Conservation (phyloP, 2,329 filamentous ascomycete genomes). For the Diaporthe longicolla region DNA sequence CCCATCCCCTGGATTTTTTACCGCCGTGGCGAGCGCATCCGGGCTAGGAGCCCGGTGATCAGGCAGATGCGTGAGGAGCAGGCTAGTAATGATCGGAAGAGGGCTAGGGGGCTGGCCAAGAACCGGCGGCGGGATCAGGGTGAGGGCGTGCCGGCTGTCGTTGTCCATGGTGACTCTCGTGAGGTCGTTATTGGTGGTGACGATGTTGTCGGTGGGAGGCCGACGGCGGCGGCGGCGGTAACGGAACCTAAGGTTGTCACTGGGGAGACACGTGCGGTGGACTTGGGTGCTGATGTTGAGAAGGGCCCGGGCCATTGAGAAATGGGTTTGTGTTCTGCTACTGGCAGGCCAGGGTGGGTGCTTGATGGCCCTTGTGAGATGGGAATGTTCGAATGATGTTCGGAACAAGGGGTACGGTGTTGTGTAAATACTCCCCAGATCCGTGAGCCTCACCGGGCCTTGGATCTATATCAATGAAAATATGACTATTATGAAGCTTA, state of each 20-base stretch:
- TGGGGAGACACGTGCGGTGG: not conserved
- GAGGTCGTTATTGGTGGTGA: not conserved
- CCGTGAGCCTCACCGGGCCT: not conserved
- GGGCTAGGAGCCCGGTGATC: constrained; percentile 62
- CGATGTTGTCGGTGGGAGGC: not conserved
- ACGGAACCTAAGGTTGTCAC: not conserved
- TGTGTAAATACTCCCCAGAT: not conserved
- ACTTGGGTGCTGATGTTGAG: constrained; percentile 37
- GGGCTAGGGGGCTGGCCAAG: constrained; percentile 42
- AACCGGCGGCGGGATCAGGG: constrained; percentile 13
- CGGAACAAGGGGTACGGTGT: not conserved
- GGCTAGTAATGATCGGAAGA: constrained; percentile 53
- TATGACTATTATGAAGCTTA: not conserved
- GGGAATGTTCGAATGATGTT: not conserved
- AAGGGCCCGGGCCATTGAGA: constrained; percentile 24
- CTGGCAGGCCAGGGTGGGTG: not conserved
- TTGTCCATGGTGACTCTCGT: not conserved
- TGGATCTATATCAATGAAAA: not conserved
- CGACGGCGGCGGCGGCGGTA: not conserved
- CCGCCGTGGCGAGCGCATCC: constrained; percentile 63
- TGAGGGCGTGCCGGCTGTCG: not conserved
- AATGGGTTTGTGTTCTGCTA: too few relatives aligned
- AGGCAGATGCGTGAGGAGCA: constrained; percentile 57
- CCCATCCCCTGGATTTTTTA: constrained; percentile 85
- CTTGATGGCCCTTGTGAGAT: not conserved